These are phyloP conservation scores for Cyberlindnera maritima DNA, from an alignment of 805 yeast genomes.

Conservation along the genomic window DNA sequence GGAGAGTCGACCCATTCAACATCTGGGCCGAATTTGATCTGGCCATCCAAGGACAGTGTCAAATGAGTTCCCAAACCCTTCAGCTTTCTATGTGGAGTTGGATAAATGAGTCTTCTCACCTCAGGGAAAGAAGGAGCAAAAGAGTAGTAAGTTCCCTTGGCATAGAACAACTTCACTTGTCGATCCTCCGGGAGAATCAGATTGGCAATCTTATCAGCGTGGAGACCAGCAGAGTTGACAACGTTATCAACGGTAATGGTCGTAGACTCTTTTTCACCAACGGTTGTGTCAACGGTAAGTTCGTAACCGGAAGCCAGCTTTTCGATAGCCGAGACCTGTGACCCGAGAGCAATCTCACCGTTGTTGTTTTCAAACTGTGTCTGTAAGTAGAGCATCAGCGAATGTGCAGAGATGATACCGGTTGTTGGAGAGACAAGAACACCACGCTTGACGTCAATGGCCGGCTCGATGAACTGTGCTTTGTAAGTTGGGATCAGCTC, in stretches of 20 bases:
- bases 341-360: constrained; percentile 64
- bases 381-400: constrained; percentile 58
- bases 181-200: constrained; percentile 62
- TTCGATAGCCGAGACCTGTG: constrained; percentile 47
- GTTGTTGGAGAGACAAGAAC: constrained; percentile 75
- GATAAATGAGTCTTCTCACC: constrained; percentile 63
- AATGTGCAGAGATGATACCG: constrained; percentile 83
- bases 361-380: constrained; percentile 52
- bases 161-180: constrained; percentile 60
- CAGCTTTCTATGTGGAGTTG: constrained; percentile 69
- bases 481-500: constrained; percentile 45
- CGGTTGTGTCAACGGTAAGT: constrained; percentile 30
- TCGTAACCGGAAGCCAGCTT: constrained; percentile 29
- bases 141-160: constrained; percentile 81
- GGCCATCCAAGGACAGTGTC: constrained; percentile 79
- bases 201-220: constrained; percentile 71
- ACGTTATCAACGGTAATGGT: constrained; percentile 53
- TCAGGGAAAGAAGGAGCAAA: constrained; percentile 47
- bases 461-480: constrained; percentile 58
- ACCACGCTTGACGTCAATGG: constrained; percentile 59
- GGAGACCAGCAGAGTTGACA: constrained; percentile 76
- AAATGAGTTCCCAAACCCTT: constrained; percentile 87
- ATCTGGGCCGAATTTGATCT: constrained; percentile 84
- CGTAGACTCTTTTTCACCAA: constrained; percentile 38
- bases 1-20: constrained; percentile 68